phyloP scores from a whole-genome alignment of 106 monocot species.

The Triglochin maritima region DNA sequence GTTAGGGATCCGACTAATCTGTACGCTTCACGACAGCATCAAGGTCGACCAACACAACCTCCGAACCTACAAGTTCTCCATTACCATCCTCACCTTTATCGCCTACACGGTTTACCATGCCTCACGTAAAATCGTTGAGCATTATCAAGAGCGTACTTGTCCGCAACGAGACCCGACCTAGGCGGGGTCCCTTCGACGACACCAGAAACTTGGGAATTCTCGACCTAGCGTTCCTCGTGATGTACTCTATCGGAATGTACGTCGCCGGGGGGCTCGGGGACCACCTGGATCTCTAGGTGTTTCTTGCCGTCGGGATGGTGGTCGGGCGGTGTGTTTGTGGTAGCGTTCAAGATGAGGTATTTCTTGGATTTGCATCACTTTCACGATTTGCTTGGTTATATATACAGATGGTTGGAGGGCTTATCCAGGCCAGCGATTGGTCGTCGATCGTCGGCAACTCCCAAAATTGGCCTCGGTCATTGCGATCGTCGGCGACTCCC shows the following conservation, averaged over 20 bases:
- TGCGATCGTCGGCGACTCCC: too few species aligned
- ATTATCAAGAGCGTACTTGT: constrained; percentile 28
- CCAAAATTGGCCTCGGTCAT: too few species aligned
- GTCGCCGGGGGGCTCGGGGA: constrained; percentile 38
- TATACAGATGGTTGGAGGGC: constrained; percentile 36
- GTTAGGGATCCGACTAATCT: constrained; percentile 11
- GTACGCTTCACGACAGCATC: not conserved
- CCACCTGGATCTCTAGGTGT: constrained; percentile 32
- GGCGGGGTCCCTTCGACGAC: constrained; percentile 19
- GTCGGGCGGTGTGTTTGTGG: constrained; percentile 31
- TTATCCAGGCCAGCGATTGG: constrained; percentile 42
- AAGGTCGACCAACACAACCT: not conserved
- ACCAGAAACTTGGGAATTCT: constrained; percentile 20
- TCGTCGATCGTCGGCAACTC: constrained; percentile 26
- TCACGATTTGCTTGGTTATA: not conserved
- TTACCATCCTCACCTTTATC: constrained; percentile 2
- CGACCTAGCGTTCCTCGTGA: constrained; percentile 47
- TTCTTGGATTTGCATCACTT: too few species aligned
- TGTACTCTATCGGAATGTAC: constrained; percentile 45
- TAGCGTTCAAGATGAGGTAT: constrained; percentile 17
- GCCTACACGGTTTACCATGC: constrained; percentile 21
- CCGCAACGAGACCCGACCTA: not conserved
- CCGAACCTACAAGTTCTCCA: constrained; percentile 2
- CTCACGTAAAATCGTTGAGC: constrained; percentile 25
- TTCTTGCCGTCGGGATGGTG: constrained; percentile 38